Conservation (phyloP, 345 rosid species). For the Carallia brachiata region DNA sequence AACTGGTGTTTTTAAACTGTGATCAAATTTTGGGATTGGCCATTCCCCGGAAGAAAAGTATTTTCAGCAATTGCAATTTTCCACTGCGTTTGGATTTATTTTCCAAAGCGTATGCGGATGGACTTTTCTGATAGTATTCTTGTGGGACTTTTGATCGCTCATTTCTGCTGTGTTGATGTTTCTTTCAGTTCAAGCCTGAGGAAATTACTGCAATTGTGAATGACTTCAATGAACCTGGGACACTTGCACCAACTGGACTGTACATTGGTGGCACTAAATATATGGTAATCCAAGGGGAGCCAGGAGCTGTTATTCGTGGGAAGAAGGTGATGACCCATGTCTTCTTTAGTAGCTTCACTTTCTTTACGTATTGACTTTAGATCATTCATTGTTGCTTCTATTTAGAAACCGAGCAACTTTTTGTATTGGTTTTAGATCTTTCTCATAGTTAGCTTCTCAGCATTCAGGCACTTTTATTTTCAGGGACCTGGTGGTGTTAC, state of each 20-base stretch:
- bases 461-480: not conserved
- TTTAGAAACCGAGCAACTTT: not conserved
- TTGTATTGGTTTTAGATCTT: not conserved
- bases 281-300: conserved; percentile 36
- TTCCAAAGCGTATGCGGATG: too few relatives aligned
- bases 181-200: conserved; percentile 29
- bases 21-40: too few relatives aligned
- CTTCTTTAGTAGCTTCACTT: too few relatives aligned
- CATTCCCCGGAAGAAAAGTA: not conserved
- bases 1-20: too few relatives aligned
- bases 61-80: not conserved
- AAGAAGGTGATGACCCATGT: conserved; percentile 14
- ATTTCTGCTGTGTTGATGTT: conserved; percentile 13
- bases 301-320: conserved; percentile 33
- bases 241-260: conserved; percentile 32
- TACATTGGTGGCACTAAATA: conserved; percentile 34
- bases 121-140: not conserved
- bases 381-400: too few relatives aligned
- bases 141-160: not conserved
- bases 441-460: too few relatives aligned
- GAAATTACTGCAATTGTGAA: conserved; percentile 24
- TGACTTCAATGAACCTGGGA: conserved; percentile 33
- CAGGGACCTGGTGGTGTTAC: conserved; percentile 19
- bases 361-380: too few relatives aligned
- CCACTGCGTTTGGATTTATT: not conserved